Evolutionary conservation across 371 early-diverging fungal genomes (phyloP).

Genomic region (Saksenaea oblongispora): DNA sequence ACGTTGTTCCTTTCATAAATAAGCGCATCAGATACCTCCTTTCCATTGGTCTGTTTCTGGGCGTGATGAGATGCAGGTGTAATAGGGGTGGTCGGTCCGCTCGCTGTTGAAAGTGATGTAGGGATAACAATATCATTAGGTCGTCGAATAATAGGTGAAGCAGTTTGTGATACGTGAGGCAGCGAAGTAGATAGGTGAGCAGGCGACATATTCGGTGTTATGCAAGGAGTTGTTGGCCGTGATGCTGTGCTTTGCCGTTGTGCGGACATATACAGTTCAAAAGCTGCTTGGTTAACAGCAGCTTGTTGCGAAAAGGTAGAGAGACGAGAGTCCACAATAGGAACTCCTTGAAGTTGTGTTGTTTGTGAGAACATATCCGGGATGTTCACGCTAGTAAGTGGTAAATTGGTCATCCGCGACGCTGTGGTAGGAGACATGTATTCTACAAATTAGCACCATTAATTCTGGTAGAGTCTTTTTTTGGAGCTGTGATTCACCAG

Average conservation of each 20-base stretch:
- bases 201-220: not conserved
- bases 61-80: not conserved
- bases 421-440: not conserved
- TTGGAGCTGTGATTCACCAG: not conserved
- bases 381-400: not conserved
- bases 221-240: not conserved
- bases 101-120: not conserved
- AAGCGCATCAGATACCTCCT: too few relatives aligned
- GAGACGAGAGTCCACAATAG: not conserved
- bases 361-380: not conserved
- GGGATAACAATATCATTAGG: not conserved
- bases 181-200: not conserved
- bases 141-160: not conserved
- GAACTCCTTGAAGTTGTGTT: not conserved
- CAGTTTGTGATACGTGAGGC: not conserved
- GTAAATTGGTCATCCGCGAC: not conserved
- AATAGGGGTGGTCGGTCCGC: not conserved
- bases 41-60: not conserved
- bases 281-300: not conserved
- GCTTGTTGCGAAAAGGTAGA: not conserved
- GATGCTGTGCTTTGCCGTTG: not conserved
- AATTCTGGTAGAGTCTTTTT: not conserved
- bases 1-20: conserved; percentile 25
- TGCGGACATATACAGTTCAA: not conserved
- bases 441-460: not conserved